Evolutionary conservation across 1,284 basidiomycete species (phyloP), one percentile per base, ranked within the genome.

Genomic region (Butyriboletus appendiculatus): DNA sequence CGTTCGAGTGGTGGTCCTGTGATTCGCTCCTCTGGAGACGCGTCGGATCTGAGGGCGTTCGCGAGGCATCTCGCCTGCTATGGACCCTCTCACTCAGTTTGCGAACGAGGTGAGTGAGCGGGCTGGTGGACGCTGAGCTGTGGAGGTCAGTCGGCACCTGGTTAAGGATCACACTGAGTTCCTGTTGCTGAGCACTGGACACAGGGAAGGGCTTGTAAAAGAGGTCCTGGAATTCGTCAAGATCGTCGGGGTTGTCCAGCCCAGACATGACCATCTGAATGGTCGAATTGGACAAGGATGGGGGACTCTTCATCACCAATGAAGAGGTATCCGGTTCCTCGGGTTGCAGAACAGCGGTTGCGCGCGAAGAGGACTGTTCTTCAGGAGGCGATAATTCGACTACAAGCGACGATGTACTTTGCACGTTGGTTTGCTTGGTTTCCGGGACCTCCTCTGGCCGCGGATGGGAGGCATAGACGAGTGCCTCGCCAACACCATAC

Each of bases 181-280:
- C 61, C 15, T 37, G 43, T 24, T 37, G 15, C 26, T 32, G 52
- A 35, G 39, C 45, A 22, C 33, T 42, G 5, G 48, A 39, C 15
- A 42, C 1, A 32, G 46, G n/a, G 1, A 47, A 39, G 56, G 83
- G 81, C 42, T 75, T 75, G 63, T 86, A 89, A 69, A 90, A 90
- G 12, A 90, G 72, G 62, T 89, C 84, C 34, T 80, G 80, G 73
- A 86, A 90, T 24, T 80, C 76, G 26, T 87, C 84, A 6, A 90
- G 74, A 58, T 88, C 86, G 52, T 86, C 85, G 0, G 77, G 74
- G 52, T 75, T 78, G 16, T 81, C 80, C 40, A 88, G 66, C 52
- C 73, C 47, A 60, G 73, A 48, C 72, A 74, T 40, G 67, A 75
- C 48, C 75, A 76, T 46, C 64, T 68, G 56, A 62, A 76, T 37